A percentile compares a stretch with the other conserved stretches of the same genome.
Evolutionary conservation across 345 rosid genomes (phyloP).

Genomic region (Euphorbia peplus): DNA sequence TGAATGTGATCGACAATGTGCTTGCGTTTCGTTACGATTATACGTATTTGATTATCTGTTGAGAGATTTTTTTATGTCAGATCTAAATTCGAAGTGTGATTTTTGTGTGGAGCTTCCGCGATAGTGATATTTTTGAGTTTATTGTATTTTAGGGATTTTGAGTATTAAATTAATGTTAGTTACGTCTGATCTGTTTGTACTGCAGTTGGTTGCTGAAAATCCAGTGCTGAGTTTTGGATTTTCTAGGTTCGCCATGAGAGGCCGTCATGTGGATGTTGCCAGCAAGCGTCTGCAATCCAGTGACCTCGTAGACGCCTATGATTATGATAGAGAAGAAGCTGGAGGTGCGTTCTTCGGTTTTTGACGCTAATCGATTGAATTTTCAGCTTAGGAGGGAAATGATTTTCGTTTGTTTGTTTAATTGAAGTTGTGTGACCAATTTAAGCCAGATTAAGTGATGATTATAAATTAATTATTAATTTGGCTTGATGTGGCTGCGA

Average conservation of each 20-base stretch:
- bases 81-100: not conserved
- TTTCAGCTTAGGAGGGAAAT: not conserved
- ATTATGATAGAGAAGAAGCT: constrained; percentile 52
- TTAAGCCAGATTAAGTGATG: not conserved
- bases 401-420: not conserved
- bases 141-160: not conserved
- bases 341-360: constrained; percentile 32
- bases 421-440: not conserved
- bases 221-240: constrained; percentile 9
- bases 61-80: not conserved
- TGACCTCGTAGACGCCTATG: constrained; percentile 40
- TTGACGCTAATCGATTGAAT: not conserved
- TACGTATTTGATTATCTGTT: not conserved
- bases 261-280: constrained; percentile 50
- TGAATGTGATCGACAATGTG: not conserved
- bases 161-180: not conserved
- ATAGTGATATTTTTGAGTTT: not conserved
- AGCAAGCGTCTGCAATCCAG: constrained; percentile 53
- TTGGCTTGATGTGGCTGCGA: not conserved
- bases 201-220: constrained; percentile 27
- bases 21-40: not conserved
- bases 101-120: not conserved
- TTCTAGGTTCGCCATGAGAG: constrained; percentile 50
- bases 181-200: not conserved
- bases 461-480: not conserved